Evolutionary conservation across 768 basidiomycete genomes (phyloP).

Genomic region (Termitomyces sp.): DNA sequence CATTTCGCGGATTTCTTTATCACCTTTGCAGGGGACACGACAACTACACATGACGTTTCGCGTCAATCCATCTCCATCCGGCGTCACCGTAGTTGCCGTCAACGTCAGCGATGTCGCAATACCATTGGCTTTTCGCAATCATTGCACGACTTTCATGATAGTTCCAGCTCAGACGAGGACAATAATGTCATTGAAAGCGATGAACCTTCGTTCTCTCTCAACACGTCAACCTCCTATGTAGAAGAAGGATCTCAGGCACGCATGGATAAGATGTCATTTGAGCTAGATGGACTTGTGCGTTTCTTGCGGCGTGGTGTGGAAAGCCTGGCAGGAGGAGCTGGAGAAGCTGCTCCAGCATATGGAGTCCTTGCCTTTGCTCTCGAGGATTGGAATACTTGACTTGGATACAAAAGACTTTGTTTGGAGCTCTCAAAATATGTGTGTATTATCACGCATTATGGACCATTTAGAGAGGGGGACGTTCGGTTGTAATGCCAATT

Average conservation of each 20-base stretch:
- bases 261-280: conserved; percentile 59
- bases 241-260: conserved; percentile 44
- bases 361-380: conserved; percentile 69
- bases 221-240: conserved; percentile 25
- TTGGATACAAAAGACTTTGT: background rate
- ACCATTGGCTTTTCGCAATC: conserved; percentile 56
- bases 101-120: conserved; percentile 47
- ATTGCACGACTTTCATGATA: conserved; percentile 21
- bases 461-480: background rate
- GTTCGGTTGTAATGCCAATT: background rate
- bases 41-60: conserved; percentile 52
- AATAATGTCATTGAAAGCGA: conserved; percentile 27
- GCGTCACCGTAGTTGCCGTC: conserved; percentile 59
- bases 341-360: conserved; percentile 57
- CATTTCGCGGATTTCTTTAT: conserved; percentile 63
- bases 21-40: conserved; percentile 53
- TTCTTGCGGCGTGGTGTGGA: conserved; percentile 69
- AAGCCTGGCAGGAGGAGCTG: conserved; percentile 54
- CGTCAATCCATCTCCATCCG: conserved; percentile 46
- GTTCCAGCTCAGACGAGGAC: conserved; percentile 37
- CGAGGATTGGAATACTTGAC: conserved; percentile 68
- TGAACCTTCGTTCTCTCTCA: conserved; percentile 37
- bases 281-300: conserved; percentile 66
- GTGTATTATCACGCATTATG: background rate
- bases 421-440: background rate